Base-by-base conservation (phyloP, 2,329 filamentous ascomycete genomes). In the Aspergillus pseudonomiae region DNA sequence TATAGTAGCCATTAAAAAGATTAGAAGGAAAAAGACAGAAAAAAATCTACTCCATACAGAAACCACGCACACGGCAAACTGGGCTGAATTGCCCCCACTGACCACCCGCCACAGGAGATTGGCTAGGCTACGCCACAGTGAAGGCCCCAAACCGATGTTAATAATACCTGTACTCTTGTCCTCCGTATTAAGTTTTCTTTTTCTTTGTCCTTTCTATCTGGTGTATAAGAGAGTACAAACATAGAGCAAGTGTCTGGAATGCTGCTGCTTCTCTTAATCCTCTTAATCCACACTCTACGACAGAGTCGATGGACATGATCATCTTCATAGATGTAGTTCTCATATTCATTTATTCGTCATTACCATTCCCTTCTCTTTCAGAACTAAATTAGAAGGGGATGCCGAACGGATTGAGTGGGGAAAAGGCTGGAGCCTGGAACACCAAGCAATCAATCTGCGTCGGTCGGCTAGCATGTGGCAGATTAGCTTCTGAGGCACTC, bases 51-150 rank as follows among this genome's bases (percentile, higher is more conserved):
- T 24, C 21, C 21, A 2, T 36, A n/a, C 7, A 19, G 3, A 19
- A 19, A n/a, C 19, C 19, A 41, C 36, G 6, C 36, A 48, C 24
- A 24, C 9, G 34, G 11, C 32, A 14, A 36, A 28, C 45, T 16
- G 46, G 16, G 26, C 26, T 30, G 26, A 50, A 30, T 28, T 50
- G 1, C 34, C 39, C 56, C 41, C 56, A 48, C 56, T 24, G 2
- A 24, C 41, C 28, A 58, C 56, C 41, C 56, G 56, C 56, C 56
- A 58, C 34, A 36, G 34, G 34, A 36, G 34, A 16, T 28, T 28
- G 3, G 26, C 26, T 14, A 2, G 34, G 34, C 53, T 39, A 48
- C 56, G 56, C 56, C 56, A 48, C 56, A 58, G 28, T 12, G 24
- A 30, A 19, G 1, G 53, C 16, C 16, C 16, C 34, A 16, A 28